Conservation (phyloP, 306 rosid species). For the Citrullus mucosospermus region DNA sequence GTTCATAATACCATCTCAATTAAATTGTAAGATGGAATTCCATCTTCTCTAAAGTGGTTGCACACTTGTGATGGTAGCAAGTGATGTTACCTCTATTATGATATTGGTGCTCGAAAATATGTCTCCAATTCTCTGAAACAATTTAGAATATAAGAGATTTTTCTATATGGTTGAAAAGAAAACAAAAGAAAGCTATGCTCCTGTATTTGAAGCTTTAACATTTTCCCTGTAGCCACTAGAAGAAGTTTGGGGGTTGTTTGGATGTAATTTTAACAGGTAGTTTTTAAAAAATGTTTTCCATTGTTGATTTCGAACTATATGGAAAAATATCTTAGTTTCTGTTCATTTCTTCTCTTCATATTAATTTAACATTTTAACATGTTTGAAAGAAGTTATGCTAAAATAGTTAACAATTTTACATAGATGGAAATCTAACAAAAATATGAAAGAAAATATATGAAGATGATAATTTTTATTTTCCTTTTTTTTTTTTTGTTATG, state of each 20-base stretch:
- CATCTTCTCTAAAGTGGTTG: not conserved
- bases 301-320: not conserved
- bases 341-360: not conserved
- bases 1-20: not conserved
- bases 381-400: not conserved
- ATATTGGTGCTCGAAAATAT: not conserved
- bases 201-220: not conserved
- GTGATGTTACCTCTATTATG: not conserved
- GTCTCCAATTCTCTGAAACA: not conserved
- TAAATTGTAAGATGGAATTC: not conserved
- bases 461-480: not conserved
- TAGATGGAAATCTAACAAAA: not conserved
- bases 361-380: not conserved
- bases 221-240: not conserved
- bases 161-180: not conserved
- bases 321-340: not conserved
- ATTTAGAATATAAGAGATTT: not conserved
- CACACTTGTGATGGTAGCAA: not conserved
- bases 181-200: not conserved
- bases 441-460: not conserved
- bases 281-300: not conserved
- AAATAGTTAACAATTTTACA: not conserved
- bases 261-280: not conserved
- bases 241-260: not conserved
- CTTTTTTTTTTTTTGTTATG: not conserved